Evolutionary conservation across 1,139 yeast species (phyloP).

Genomic region (Hyphopichia buzzinii): DNA sequence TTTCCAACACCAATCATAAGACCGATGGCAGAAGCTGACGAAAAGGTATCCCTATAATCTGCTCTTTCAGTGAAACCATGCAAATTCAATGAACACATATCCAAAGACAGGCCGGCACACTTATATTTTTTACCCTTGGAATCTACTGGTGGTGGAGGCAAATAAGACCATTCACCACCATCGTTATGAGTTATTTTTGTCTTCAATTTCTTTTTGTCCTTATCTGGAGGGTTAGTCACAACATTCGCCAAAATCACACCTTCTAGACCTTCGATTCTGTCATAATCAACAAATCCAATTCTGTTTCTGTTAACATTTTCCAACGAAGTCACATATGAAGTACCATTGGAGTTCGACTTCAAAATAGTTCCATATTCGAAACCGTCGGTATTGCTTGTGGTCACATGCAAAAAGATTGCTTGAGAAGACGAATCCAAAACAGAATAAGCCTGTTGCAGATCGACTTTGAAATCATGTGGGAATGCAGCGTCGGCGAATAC

Average conservation of each 20-base stretch:
- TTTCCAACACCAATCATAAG: slow-evolving; percentile 85
- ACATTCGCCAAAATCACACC: slow-evolving; percentile 78
- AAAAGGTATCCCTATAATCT: slow-evolving; percentile 80
- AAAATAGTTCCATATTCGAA: slow-evolving; percentile 77
- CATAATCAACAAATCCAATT: slow-evolving; percentile 84
- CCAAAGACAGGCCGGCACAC: slow-evolving; percentile 52
- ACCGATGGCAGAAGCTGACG: slow-evolving; percentile 89
- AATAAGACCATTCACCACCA: slow-evolving; percentile 81
- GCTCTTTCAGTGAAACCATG: slow-evolving; percentile 90
- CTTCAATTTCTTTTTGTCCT: slow-evolving; percentile 54
- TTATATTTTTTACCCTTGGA: slow-evolving; percentile 56
- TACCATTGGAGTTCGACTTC: slow-evolving; percentile 93
- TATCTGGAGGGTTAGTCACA: slow-evolving; percentile 51
- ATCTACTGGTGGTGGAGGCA: slow-evolving; percentile 67
- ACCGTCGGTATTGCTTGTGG: slow-evolving; percentile 52
- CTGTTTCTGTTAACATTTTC: slow-evolving; percentile 73
- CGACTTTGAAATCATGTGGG: slow-evolving; percentile 66
- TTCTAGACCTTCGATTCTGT: slow-evolving; percentile 80
- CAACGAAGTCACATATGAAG: slow-evolving; percentile 75
- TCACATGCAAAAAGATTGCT: slow-evolving; percentile 80
- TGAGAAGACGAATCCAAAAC: slow-evolving; percentile 73
- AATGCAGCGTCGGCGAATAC: slow-evolving; percentile 77
- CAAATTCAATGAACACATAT: slow-evolving; percentile 74
- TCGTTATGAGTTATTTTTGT: slow-evolving; percentile 84
- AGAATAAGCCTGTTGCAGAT: slow-evolving; percentile 77